A percentile compares a stretch with the other conserved stretches of the same genome.
These are phyloP conservation scores for Pythium sp. DNA, from an alignment of 352 stramenopile species.

Conservation along the genomic window DNA sequence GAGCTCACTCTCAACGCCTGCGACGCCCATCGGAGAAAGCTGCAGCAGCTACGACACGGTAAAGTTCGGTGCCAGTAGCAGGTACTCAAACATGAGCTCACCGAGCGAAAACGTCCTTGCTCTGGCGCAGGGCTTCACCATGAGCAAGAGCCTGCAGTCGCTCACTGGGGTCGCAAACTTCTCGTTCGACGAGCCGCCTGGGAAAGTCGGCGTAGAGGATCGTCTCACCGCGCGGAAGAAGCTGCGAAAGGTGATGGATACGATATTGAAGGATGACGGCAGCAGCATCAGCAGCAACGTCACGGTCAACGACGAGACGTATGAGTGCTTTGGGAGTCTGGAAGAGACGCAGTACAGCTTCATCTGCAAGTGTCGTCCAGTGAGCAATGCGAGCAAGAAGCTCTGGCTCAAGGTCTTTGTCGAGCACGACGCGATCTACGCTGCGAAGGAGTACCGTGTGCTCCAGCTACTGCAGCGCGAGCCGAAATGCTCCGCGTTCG, in stretches of 20 bases:
- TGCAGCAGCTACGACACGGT: slow-evolving; percentile 1
- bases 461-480: slow-evolving; percentile 39
- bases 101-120: slow-evolving; percentile 2
- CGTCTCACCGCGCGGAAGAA: slow-evolving; percentile 15
- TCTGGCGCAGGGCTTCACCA: slow-evolving; percentile 13
- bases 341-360: slow-evolving; percentile 47
- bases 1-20: background rate
- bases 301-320: slow-evolving; percentile 11
- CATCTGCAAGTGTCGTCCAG: slow-evolving; percentile 29
- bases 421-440: slow-evolving; percentile 48
- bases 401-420: slow-evolving; percentile 59
- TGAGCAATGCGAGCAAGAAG: background rate
- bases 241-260: slow-evolving; percentile 14
- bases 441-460: slow-evolving; percentile 49
- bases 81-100: slow-evolving; percentile 4
- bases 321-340: slow-evolving; percentile 17
- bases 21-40: background rate
- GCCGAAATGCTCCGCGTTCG: slow-evolving; percentile 23
- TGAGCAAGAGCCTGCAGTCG: slow-evolving; percentile 30
- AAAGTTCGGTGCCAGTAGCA: background rate
- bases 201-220: slow-evolving; percentile 10
- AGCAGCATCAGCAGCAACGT: background rate
- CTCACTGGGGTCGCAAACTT: slow-evolving; percentile 26
- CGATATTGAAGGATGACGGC: slow-evolving; percentile 10
- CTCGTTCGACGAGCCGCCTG: slow-evolving; percentile 9